Percentiles rank a stretch among this genome's conserved stretches.
These are phyloP conservation scores for Meripilus lineatus DNA, from an alignment of 1,284 basidiomycete species.

Conservation along the genomic window DNA sequence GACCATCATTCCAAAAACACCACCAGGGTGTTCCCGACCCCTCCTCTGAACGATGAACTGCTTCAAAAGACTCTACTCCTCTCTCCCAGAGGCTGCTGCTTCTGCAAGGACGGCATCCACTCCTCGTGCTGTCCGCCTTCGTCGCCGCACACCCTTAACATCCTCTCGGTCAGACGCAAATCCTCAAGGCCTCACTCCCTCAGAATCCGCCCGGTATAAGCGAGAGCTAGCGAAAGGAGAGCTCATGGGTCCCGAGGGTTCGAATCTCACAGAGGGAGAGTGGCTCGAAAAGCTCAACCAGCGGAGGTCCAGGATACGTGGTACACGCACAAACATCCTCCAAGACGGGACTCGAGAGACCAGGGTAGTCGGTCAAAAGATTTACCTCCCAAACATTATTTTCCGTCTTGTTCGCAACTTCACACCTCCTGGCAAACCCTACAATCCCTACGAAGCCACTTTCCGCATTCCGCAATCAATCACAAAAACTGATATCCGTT, in stretches of 20 bases:
- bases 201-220: constrained; percentile 55
- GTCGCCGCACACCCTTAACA: constrained; percentile 39
- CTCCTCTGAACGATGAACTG: too few species aligned
- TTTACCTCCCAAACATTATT: constrained; percentile 87
- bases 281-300: constrained; percentile 55
- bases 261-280: constrained; percentile 41
- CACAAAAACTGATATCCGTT: constrained; percentile 89
- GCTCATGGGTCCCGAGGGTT: constrained; percentile 37
- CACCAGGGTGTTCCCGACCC: too few species aligned
- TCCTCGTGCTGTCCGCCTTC: constrained; percentile 66
- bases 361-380: constrained; percentile 69
- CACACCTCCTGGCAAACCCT: constrained; percentile 72
- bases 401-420: constrained; percentile 84
- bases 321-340: constrained; percentile 38
- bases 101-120: constrained; percentile 62
- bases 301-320: constrained; percentile 61
- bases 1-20: too few species aligned
- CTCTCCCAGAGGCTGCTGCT: constrained; percentile 42
- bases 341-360: constrained; percentile 37
- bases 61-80: constrained; percentile 47
- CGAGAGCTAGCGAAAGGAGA: constrained; percentile 51
- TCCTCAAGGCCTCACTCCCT: constrained; percentile 50
- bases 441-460: constrained; percentile 93
- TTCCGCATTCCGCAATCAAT: constrained; percentile 84
- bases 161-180: constrained; percentile 46